A percentile compares a stretch with the other conserved stretches of the same genome.
Evolutionary conservation across 1,284 basidiomycete genomes (phyloP).

Genomic region (Melanopsichium pennsylvanicum): DNA sequence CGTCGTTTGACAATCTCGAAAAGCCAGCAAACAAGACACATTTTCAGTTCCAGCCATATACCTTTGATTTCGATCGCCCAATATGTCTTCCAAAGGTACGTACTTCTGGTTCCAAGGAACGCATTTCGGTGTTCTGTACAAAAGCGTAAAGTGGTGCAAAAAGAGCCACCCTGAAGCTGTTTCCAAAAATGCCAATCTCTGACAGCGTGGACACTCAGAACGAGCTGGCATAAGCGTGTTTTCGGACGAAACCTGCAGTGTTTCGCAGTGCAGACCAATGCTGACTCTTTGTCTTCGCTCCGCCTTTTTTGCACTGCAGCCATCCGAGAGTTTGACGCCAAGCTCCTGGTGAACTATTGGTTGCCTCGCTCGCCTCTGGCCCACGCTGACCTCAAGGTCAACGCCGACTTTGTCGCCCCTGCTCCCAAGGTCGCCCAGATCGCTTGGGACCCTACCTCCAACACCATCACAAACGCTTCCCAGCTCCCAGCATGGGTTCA

Average conservation of each 20-base stretch:
- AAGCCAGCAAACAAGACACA: background rate
- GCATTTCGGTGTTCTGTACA: no score
- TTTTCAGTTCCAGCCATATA: constrained; percentile 5
- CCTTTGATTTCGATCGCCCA: constrained; percentile 14
- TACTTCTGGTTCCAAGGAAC: background rate
- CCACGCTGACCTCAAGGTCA: constrained; percentile 53
- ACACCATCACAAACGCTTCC: constrained; percentile 79
- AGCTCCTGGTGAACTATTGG: constrained; percentile 66
- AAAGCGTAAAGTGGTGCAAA: no score
- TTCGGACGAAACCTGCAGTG: no score
- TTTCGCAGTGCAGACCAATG: background rate
- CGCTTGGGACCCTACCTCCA: constrained; percentile 83
- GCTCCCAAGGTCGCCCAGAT: constrained; percentile 67
- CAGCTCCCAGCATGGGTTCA: constrained; percentile 82
- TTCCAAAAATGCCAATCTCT: no score
- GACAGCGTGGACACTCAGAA: no score
- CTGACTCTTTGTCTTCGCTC: background rate
- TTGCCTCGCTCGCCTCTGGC: constrained; percentile 62
- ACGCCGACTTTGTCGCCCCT: constrained; percentile 60
- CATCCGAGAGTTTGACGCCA: constrained; percentile 65
- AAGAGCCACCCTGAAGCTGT: no score
- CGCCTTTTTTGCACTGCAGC: constrained; percentile 24
- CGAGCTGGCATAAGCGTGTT: no score
- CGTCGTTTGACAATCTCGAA: constrained; percentile 1
- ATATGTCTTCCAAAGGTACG: constrained; percentile 56